Conservation (phyloP, 148 eudicot genomes). For the Rhododendron mucronatum region DNA sequence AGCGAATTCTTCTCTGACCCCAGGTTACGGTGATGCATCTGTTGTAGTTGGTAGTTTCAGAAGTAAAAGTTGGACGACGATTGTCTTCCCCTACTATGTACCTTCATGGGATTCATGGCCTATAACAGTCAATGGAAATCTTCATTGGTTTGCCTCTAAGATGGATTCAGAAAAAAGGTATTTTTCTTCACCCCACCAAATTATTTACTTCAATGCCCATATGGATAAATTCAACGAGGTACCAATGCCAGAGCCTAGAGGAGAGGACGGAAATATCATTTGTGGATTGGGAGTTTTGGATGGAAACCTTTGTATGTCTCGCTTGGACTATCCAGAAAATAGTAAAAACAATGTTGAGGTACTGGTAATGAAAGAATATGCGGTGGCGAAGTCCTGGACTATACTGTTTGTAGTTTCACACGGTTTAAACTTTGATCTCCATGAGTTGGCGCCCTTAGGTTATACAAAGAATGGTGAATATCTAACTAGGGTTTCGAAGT, state of each 20-base stretch:
- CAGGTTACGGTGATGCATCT: not conserved
- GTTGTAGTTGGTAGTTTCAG: not conserved
- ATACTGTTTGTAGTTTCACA: not conserved
- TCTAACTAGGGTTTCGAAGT: not conserved
- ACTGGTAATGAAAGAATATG: not conserved
- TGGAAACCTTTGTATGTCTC: not conserved
- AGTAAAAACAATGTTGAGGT: not conserved
- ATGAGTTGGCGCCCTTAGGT: not conserved
- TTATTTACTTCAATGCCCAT: not conserved
- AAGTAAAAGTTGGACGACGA: not conserved
- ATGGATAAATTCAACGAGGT: not conserved
- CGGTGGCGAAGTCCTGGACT: not conserved
- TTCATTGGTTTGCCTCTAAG: not conserved
- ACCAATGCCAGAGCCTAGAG: not conserved
- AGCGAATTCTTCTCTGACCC: not conserved
- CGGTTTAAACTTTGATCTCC: no score
- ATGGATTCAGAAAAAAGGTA: no score
- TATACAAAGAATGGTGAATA: not conserved
- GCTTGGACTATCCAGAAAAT: not conserved
- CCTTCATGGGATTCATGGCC: not conserved
- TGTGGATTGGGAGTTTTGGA: not conserved
- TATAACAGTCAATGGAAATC: no score
- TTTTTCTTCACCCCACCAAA: not conserved
- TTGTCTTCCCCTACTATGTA: not conserved
- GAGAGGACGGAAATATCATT: not conserved